Percentiles rank a stretch among this genome's conserved stretches.
Conservation (phyloP, 257 asterid species). For the Nicotiana otophora region DNA sequence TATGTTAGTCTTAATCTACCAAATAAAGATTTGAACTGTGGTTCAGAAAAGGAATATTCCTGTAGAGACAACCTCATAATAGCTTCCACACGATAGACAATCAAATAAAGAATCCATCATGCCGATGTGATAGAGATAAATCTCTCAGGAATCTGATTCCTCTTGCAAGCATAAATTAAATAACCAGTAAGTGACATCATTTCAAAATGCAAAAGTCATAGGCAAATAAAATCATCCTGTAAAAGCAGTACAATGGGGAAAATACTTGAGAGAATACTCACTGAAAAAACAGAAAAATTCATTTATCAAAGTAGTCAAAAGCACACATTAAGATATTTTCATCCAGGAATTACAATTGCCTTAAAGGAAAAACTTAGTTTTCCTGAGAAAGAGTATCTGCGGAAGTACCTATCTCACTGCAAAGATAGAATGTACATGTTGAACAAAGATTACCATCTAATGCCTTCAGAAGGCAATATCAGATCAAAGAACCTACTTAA, state of each 20-base stretch:
- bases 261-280: background rate
- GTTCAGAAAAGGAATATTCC: background rate
- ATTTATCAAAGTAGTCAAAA: constrained; percentile 16
- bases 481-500: constrained; percentile 37
- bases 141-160: background rate
- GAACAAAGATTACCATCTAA: constrained; percentile 21
- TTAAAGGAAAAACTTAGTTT: constrained; percentile 18
- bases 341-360: constrained; percentile 23
- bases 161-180: background rate
- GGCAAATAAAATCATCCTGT: background rate
- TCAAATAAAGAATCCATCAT: background rate
- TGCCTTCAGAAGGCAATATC: constrained; percentile 20
- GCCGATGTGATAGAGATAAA: background rate
- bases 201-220: background rate
- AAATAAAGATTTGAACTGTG: background rate
- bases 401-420: constrained; percentile 29
- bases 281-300: constrained; percentile 10
- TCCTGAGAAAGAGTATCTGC: constrained; percentile 33
- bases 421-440: constrained; percentile 46
- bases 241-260: background rate
- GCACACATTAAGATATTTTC: constrained; percentile 13
- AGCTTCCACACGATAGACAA: background rate
- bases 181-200: background rate
- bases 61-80: background rate
- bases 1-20: background rate